Conservation (phyloP, 352 stramenopile genomes). For the Pythium phragmiticola region DNA sequence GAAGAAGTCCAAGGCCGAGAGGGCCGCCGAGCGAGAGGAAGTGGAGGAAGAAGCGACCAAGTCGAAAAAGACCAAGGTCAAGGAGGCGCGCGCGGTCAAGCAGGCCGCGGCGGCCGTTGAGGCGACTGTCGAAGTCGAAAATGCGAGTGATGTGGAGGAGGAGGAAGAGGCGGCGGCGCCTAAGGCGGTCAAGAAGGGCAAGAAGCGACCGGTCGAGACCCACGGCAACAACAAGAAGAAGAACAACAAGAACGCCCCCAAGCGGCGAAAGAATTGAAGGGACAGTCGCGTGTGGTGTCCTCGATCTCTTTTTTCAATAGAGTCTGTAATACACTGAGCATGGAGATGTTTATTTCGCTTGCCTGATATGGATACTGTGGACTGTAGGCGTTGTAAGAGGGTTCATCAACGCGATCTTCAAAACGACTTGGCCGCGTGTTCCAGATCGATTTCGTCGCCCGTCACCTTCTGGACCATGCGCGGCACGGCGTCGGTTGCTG, state of each 20-base stretch:
- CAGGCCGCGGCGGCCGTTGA: constrained; percentile 72
- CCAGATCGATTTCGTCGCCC: too few relatives aligned
- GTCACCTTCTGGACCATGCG: too few relatives aligned
- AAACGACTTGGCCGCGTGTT: too few relatives aligned
- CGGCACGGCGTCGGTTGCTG: too few relatives aligned
- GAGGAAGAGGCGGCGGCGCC: constrained; percentile 48
- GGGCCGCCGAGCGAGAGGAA: constrained; percentile 64
- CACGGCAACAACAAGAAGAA: constrained; percentile 20
- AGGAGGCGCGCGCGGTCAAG: constrained; percentile 71
- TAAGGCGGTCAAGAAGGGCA: constrained; percentile 39
- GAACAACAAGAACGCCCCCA: constrained; percentile 28
- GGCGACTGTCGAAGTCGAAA: constrained; percentile 57
- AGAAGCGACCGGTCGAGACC: constrained; percentile 25
- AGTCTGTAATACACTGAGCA: constrained; percentile 21
- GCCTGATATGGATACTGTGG: too few relatives aligned
- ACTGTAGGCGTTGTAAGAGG: too few relatives aligned
- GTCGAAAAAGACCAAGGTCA: constrained; percentile 84
- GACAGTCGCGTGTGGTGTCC: not conserved
- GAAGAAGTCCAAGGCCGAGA: constrained; percentile 65
- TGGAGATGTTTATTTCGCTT: too few relatives aligned
- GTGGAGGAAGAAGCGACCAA: constrained; percentile 66
- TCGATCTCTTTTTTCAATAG: constrained; percentile 13
- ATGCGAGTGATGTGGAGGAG: constrained; percentile 49
- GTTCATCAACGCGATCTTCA: too few relatives aligned
- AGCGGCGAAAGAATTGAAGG: constrained; percentile 34